Percentiles rank a stretch among this genome's conserved stretches.
phyloP scores from a whole-genome alignment of 805 yeast genomes.

The Wickerhamiella cacticola region DNA sequence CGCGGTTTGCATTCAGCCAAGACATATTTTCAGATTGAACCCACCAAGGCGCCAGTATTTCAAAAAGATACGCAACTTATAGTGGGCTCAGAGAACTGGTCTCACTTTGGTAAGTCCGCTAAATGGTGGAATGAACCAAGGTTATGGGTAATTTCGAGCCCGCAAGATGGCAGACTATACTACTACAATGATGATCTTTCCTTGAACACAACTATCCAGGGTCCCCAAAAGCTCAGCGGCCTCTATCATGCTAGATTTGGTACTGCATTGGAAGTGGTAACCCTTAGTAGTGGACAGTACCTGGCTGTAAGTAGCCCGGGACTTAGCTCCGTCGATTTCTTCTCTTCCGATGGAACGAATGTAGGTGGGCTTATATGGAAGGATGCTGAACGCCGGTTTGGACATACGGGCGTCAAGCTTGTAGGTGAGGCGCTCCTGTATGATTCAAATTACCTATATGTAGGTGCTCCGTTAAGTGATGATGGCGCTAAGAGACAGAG shows the following conservation, averaged over 20 bases:
- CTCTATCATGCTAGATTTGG: slow-evolving; percentile 33
- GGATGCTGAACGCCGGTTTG: slow-evolving; percentile 27
- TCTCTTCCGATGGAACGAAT: slow-evolving; percentile 21
- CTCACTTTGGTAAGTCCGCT: slow-evolving; percentile 14
- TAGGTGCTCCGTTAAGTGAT: slow-evolving; percentile 38
- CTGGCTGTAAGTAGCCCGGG: slow-evolving; percentile 46
- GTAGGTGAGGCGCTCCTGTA: slow-evolving; percentile 31
- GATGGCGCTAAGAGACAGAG: slow-evolving; percentile 25
- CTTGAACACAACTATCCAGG: slow-evolving; percentile 8
- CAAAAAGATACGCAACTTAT: background rate
- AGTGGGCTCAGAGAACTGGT: background rate
- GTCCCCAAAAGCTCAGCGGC: slow-evolving; percentile 15
- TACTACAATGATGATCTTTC: slow-evolving; percentile 13
- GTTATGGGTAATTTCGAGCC: slow-evolving; percentile 19
- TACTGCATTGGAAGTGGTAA: slow-evolving; percentile 27
- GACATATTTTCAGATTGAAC: slow-evolving; percentile 1
- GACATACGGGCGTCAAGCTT: slow-evolving; percentile 35
- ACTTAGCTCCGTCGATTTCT: slow-evolving; percentile 34
- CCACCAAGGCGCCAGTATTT: background rate
- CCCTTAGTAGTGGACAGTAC: slow-evolving; percentile 27
- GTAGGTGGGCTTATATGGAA: slow-evolving; percentile 25
- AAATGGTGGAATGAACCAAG: slow-evolving; percentile 14
- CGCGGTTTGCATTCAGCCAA: background rate
- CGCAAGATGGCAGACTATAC: slow-evolving; percentile 17
- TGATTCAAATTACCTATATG: slow-evolving; percentile 33